Evolutionary conservation across 148 eudicot species (phyloP).

Genomic region (Persicaria tinctoria): DNA sequence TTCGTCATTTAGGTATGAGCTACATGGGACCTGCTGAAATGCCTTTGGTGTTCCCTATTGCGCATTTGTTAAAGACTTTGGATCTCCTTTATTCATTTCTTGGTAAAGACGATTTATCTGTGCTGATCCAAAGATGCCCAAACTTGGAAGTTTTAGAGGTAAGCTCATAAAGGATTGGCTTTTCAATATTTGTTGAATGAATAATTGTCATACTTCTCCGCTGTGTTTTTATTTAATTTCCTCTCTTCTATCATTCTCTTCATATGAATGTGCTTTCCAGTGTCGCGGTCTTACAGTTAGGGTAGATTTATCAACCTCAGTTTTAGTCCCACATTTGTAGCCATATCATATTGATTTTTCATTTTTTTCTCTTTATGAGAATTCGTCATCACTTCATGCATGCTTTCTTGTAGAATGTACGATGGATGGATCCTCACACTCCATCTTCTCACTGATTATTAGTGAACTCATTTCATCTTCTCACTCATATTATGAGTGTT

Average conservation of each 20-base stretch:
- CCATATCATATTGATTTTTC: not conserved
- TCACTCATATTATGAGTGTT: not conserved
- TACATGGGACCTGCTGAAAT: slow-evolving; percentile 55
- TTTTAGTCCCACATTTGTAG: not conserved
- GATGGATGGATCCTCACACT: not conserved
- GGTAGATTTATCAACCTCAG: not conserved
- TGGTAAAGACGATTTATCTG: slow-evolving; percentile 59
- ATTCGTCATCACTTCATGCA: not conserved
- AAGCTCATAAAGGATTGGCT: slow-evolving; percentile 13
- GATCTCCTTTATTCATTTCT: slow-evolving; percentile 81
- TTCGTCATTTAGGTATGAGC: slow-evolving; percentile 55
- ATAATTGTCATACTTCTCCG: not conserved
- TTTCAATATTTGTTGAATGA: not conserved
- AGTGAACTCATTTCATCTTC: not conserved
- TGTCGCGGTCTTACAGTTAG: not conserved
- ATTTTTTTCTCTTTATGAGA: not conserved
- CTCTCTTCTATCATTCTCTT: not conserved
- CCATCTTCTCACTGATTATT: not conserved
- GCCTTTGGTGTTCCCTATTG: slow-evolving; percentile 57
- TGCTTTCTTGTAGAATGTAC: not conserved
- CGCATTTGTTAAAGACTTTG: slow-evolving; percentile 52
- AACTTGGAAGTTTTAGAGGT: slow-evolving; percentile 96
- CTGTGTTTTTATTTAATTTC: not conserved
- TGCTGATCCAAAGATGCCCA: slow-evolving; percentile 58
- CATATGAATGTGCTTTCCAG: not conserved